Conservation (phyloP, 2,329 filamentous ascomycete species). For the Penicillium sp. region DNA sequence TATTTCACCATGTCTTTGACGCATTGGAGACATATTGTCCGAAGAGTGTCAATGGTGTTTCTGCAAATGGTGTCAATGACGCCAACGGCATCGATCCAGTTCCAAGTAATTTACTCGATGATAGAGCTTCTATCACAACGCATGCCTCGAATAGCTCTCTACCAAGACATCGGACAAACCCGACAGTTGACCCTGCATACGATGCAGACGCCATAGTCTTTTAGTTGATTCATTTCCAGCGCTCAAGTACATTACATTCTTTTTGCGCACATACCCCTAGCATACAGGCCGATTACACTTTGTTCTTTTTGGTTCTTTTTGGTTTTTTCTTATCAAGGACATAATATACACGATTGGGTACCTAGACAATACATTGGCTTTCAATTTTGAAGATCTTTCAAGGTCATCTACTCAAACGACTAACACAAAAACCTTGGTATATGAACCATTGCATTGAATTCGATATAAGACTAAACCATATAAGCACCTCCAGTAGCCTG, state of each 20-base stretch:
- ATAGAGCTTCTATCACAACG: slow-evolving; percentile 1
- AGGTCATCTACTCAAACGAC: neutral
- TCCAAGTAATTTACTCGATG: slow-evolving; percentile 1
- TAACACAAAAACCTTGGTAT: neutral
- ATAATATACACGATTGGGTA: neutral
- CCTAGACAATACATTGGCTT: neutral
- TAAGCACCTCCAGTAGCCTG: slow-evolving; percentile 23
- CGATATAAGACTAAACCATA: slow-evolving; percentile 12
- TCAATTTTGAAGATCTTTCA: neutral
- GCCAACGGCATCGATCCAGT: neutral
- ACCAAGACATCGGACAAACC: neutral
- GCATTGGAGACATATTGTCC: slow-evolving; percentile 68
- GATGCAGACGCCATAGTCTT: neutral
- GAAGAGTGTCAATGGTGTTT: neutral
- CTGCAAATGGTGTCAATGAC: neutral
- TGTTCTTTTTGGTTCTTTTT: neutral
- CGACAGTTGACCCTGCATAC: slow-evolving; percentile 4
- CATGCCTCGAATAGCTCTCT: slow-evolving; percentile 19
- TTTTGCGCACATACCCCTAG: neutral
- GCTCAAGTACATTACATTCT: neutral
- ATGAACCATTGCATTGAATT: neutral
- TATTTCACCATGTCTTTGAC: slow-evolving; percentile 89
- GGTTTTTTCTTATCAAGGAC: neutral
- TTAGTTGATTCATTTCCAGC: neutral
- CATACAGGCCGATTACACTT: neutral